Conservation (phyloP, 768 basidiomycete species). For the Saitozyma podzolica region DNA sequence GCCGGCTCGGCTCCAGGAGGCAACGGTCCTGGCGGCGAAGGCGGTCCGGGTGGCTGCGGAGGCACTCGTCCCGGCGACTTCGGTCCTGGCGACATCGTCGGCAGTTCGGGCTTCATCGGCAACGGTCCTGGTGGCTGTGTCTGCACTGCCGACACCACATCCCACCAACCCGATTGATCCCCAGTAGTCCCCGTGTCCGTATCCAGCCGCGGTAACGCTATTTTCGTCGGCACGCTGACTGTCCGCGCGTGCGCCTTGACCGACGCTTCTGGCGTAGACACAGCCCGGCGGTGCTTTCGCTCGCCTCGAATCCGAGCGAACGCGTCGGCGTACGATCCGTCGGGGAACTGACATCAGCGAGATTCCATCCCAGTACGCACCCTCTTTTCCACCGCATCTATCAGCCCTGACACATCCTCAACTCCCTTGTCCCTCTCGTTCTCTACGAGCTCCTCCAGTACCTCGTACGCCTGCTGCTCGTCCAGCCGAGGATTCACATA, state of each 20-base stretch:
- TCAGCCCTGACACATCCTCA: constrained; percentile 21
- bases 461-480: constrained; percentile 22
- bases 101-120: too few species aligned
- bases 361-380: constrained; percentile 18
- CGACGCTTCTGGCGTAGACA: background rate
- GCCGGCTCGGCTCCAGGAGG: background rate
- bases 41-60: too few species aligned
- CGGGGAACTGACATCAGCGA: constrained; percentile 35
- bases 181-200: background rate
- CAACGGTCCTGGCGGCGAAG: too few species aligned
- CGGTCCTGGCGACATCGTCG: too few species aligned
- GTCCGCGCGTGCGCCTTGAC: constrained; percentile 12
- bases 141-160: constrained; percentile 42
- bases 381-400: constrained; percentile 39
- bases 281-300: constrained; percentile 11
- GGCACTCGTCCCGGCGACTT: too few species aligned
- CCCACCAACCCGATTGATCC: constrained; percentile 39
- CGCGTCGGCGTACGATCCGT: constrained; percentile 39
- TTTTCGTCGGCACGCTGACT: constrained; percentile 29
- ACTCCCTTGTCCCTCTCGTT: constrained; percentile 41
- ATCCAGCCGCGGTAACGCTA: constrained; percentile 21
- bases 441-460: constrained; percentile 41
- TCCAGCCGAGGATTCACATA: constrained; percentile 50
- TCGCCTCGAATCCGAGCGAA: constrained; percentile 25
- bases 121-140: constrained; percentile 10